A percentile compares a stretch with the other conserved stretches of the same genome.
Evolutionary conservation across 192 early-diverging fungal genomes (phyloP).

Genomic region (Geranomyces michiganensis): DNA sequence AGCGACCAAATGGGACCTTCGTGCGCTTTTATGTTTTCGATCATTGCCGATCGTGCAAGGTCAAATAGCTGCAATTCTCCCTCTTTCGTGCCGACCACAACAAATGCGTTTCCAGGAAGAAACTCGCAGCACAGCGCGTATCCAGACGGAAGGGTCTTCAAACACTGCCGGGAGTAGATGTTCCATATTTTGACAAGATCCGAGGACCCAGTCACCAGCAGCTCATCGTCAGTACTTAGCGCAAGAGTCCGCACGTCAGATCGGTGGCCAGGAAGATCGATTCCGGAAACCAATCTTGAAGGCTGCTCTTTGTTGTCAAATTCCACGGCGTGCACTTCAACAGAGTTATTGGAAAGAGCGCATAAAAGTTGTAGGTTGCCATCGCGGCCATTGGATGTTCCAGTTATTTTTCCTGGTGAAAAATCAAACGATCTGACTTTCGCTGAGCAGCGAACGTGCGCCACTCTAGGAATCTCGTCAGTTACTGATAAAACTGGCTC

Average conservation of each 20-base stretch:
- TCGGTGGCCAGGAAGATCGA: constrained; percentile 90
- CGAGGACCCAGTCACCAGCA: constrained; percentile 82
- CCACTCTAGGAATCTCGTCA: constrained; percentile 77
- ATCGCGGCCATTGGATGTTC: constrained; percentile 37
- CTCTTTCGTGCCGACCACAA: constrained; percentile 91
- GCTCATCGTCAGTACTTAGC: constrained; percentile 86
- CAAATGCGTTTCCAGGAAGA: constrained; percentile 84
- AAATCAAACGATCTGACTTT: constrained; percentile 87
- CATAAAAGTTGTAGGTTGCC: constrained; percentile 62
- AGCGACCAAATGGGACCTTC: constrained; percentile 87
- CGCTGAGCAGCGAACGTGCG: constrained; percentile 71
- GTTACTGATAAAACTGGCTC: constrained; percentile 58
- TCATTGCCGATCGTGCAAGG: constrained; percentile 76
- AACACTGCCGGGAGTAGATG: constrained; percentile 74
- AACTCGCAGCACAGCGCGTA: constrained; percentile 92
- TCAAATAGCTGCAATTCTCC: constrained; percentile 92
- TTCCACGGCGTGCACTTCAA: constrained; percentile 76
- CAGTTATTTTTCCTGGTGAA: constrained; percentile 37
- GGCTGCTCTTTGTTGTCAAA: constrained; percentile 67
- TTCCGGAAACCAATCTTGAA: constrained; percentile 62
- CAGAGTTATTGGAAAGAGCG: constrained; percentile 78
- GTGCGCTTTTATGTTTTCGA: constrained; percentile 91
- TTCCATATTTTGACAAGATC: constrained; percentile 92
- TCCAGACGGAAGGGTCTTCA: constrained; percentile 89
- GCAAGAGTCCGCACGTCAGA: constrained; percentile 87